A percentile compares a stretch with the other conserved stretches of the same genome.
phyloP scores from a whole-genome alignment of 2,329 filamentous ascomycete species.

The Scedosporium boydii region DNA sequence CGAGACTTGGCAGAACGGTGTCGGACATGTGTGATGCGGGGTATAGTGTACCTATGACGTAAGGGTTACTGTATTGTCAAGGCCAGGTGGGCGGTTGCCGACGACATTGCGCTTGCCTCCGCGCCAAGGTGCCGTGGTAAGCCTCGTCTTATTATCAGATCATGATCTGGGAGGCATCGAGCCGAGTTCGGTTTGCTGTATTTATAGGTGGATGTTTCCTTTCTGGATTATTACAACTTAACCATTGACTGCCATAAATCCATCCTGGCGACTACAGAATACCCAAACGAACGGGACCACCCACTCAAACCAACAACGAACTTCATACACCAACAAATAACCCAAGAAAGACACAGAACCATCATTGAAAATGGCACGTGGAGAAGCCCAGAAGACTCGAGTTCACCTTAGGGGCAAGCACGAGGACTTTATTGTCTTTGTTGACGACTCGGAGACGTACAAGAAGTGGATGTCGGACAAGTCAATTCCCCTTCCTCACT shows the following conservation, averaged over 20 bases:
- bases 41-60: background rate
- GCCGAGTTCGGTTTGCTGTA: background rate
- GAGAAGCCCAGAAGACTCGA: slow-evolving; percentile 62
- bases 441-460: slow-evolving; percentile 52
- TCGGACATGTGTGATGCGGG: background rate
- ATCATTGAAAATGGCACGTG: slow-evolving; percentile 50
- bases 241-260: background rate
- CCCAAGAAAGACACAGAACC: slow-evolving; percentile 17
- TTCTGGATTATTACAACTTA: background rate
- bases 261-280: background rate
- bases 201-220: background rate
- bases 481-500: slow-evolving; percentile 69
- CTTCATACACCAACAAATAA: background rate
- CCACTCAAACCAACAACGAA: background rate
- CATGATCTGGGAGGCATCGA: background rate
- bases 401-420: slow-evolving; percentile 72
- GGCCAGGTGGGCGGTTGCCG: background rate
- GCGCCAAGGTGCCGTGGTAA: too few relatives aligned
- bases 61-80: background rate
- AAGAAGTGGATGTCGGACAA: slow-evolving; percentile 78
- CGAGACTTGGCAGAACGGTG: background rate
- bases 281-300: background rate
- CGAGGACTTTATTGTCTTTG: slow-evolving; percentile 51
- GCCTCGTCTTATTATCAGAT: background rate
- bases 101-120: background rate